Evolutionary conservation across 306 rosid genomes (phyloP), one percentile per base, ranked within the genome.

Genomic region (Vigna nakashimae): DNA sequence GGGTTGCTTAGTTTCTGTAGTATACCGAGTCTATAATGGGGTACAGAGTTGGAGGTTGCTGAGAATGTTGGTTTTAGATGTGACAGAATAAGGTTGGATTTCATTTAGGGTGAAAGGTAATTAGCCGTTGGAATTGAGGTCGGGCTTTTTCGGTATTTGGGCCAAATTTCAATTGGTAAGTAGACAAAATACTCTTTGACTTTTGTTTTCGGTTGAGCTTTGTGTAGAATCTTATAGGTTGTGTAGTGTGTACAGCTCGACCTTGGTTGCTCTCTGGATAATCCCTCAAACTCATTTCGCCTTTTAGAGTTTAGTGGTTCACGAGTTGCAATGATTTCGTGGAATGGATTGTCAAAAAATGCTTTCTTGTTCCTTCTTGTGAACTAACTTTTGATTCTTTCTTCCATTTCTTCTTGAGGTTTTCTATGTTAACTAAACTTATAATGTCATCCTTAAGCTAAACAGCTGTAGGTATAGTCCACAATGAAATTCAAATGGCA

Each of bases 161-260:
- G 72, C 80, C 79, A 57, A 79, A 15, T 71, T 79, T 75, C 15
- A 15, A 6, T 43, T 59, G 71, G 51, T 59, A 49, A 65, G 26
- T 20, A 49, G 67, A 65, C 59, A 24, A 53, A 79, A 24, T 79
- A 18, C 56, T 78, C 28, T 68, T 79, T 82, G 87, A 83, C 80
- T 65, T 82, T 79, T 75, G 78, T 9, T 32, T 36, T 65, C 68
- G 66, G 75, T 20, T 50, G 64, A 82, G 72, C 34, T 75, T 70
- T 57, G 56, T 71, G 71, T 43, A 18, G n/a, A 20, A 28, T 49
- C 16, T 59, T 66, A 42, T 16, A 40, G 45, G 68, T 79, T 76
- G 38, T 72, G 36, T 46, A 46, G 78, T 72, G 36, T 72, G 40
- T 46, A 56, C 80, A 59, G 68, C 75, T 82, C 49, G 48, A 65